A percentile compares a stretch with the other conserved stretches of the same genome.
Conservation (phyloP, 768 basidiomycete species). For the Aureoboletus auriporus region DNA sequence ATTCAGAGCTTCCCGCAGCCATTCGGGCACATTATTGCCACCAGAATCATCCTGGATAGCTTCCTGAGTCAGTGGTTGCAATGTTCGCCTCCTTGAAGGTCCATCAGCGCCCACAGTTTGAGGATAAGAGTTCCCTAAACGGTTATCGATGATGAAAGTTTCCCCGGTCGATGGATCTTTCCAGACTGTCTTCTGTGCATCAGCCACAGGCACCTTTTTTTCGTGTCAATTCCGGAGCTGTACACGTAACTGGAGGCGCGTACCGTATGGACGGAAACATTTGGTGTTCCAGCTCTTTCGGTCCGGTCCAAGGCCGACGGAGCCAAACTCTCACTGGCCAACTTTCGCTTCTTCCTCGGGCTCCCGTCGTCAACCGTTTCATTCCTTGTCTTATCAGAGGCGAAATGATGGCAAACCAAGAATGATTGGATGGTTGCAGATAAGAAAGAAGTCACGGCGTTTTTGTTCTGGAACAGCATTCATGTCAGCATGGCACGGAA, state of each 20-base stretch:
- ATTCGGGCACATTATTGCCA: conserved; percentile 43
- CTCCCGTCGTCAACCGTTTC: conserved; percentile 22
- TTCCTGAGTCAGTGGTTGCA: conserved; percentile 5
- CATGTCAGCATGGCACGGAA: conserved; percentile 8
- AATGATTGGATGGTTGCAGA: conserved; percentile 57
- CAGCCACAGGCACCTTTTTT: conserved; percentile 26
- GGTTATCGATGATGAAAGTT: conserved; percentile 56
- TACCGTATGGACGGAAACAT: conserved; percentile 18
- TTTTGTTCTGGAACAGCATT: conserved; percentile 46
- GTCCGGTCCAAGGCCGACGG: conserved; percentile 2
- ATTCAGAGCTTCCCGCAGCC: conserved; percentile 60
- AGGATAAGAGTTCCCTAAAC: conserved; percentile 64
- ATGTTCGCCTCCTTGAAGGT: conserved; percentile 13
- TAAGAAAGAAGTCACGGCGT: conserved; percentile 52
- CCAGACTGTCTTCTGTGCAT: conserved; percentile 40
- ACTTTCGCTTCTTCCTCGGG: conserved; percentile 52
- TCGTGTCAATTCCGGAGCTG: conserved; percentile 1
- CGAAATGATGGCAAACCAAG: conserved; percentile 61
- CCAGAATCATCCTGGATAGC: conserved; percentile 1
- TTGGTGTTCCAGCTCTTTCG: conserved; percentile 8
- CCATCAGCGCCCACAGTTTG: conserved; percentile 10
- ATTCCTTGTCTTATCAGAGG: conserved; percentile 18
- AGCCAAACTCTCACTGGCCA: conserved; percentile 19
- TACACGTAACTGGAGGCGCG: conserved; percentile 9
- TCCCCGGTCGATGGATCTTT: conserved; percentile 60